Conservation (phyloP, 2,329 filamentous ascomycete species). For the Epichloe typhina region DNA sequence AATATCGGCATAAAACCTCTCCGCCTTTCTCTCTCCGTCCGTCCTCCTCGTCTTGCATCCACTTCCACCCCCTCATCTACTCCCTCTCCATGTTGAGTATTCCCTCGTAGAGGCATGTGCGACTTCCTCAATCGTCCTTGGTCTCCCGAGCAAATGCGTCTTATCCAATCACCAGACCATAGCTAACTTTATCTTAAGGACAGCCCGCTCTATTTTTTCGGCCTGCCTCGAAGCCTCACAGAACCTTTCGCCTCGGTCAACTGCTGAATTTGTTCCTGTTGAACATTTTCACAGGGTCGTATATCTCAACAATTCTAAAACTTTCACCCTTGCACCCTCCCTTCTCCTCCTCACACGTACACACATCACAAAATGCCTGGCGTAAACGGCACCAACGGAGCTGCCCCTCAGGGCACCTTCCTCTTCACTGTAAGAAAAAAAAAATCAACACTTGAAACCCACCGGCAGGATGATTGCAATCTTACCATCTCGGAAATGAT, state of each 20-base stretch:
- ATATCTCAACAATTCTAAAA: background rate
- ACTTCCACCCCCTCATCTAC: background rate
- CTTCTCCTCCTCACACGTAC: constrained; percentile 10
- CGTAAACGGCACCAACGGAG: constrained; percentile 34
- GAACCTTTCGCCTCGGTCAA: background rate
- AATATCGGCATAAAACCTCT: constrained; percentile 7
- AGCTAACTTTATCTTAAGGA: background rate
- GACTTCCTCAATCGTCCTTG: background rate
- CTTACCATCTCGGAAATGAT: background rate
- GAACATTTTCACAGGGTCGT: background rate
- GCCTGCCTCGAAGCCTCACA: background rate
- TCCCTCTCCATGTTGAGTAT: background rate
- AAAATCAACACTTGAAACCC: background rate
- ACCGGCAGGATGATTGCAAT: background rate
- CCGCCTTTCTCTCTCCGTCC: constrained; percentile 6
- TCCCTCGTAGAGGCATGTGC: constrained; percentile 1
- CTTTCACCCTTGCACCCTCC: background rate
- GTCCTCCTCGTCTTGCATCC: constrained; percentile 2
- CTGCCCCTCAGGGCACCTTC: constrained; percentile 50
- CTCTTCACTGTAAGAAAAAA: constrained; percentile 57
- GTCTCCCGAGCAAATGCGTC: background rate
- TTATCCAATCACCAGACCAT: background rate
- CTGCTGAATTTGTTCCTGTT: background rate
- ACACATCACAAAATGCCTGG: constrained; percentile 33
- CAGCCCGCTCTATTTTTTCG: background rate